Conservation (phyloP, 768 basidiomycete species). For the Tricholoma sp. region DNA sequence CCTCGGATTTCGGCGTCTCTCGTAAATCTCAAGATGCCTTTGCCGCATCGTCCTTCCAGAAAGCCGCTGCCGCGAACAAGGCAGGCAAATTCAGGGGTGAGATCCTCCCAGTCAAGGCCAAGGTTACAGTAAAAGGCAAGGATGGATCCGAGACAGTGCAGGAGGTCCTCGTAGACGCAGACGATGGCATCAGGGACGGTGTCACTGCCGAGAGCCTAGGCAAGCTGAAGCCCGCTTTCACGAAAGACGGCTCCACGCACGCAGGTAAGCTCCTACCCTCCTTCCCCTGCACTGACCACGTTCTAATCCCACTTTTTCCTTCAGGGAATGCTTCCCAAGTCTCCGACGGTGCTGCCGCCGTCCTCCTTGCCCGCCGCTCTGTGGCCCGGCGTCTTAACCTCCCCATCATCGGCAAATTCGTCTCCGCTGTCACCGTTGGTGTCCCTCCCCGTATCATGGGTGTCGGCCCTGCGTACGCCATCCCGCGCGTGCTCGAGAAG, state of each 20-base stretch:
- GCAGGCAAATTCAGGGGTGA: slow-evolving; percentile 79
- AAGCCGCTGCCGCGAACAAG: slow-evolving; percentile 76
- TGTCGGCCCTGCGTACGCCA: slow-evolving; percentile 86
- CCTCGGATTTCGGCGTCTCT: slow-evolving; percentile 67
- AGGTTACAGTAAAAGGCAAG: slow-evolving; percentile 29
- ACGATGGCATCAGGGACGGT: slow-evolving; percentile 85
- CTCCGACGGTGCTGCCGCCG: slow-evolving; percentile 90
- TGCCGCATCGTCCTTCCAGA: slow-evolving; percentile 79
- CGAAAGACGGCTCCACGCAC: slow-evolving; percentile 69
- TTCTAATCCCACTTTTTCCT: not conserved
- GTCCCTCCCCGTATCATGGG: slow-evolving; percentile 90
- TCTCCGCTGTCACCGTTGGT: slow-evolving; percentile 64
- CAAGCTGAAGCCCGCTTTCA: slow-evolving; percentile 87
- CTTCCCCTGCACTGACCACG: not conserved
- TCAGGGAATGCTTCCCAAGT: slow-evolving; percentile 79
- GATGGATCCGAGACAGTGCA: slow-evolving; percentile 68
- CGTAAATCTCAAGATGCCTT: slow-evolving; percentile 81
- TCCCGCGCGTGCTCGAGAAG: slow-evolving; percentile 50
- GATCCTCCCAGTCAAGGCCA: slow-evolving; percentile 76
- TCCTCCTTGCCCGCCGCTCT: slow-evolving; percentile 76
- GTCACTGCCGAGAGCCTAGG: slow-evolving; percentile 72
- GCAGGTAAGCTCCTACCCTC: slow-evolving; percentile 26
- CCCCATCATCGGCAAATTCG: slow-evolving; percentile 85
- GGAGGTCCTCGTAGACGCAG: slow-evolving; percentile 67
- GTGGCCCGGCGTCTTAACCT: slow-evolving; percentile 78